Evolutionary conservation across 192 early-diverging fungal species (phyloP), one percentile per base, ranked within the genome.

Genomic region (Podila verticillata): DNA sequence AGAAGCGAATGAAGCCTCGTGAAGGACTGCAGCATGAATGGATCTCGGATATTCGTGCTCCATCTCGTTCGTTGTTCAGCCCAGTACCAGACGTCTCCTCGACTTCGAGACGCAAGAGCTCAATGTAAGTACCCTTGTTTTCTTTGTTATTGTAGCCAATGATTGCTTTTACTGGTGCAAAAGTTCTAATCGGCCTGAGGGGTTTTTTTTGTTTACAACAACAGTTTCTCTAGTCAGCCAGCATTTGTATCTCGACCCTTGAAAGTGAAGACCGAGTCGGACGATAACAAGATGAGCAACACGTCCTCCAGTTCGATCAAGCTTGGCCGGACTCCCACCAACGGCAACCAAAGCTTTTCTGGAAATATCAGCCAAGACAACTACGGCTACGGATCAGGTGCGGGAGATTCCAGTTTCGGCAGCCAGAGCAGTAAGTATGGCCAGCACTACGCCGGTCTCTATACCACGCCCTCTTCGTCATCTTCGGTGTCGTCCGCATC

Each of bases 1-100:
- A 92, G 61, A 89, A 88, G 61, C 87, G 97, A 24, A 91, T 99
- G 88, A 94, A 88, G 29, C 96, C 97, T 31, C 84, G 86, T 13
- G 94, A 97, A 57, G 97, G 94, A 31, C 70, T 96, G 30, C 85
- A 89, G 28, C 97, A 99, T 67, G 92, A 91, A 36, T 97, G 93
- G 90, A 93, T 96, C 39, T 87, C 84, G 19, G 92, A 92, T 26
- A 86, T 89, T 48, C 68, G 77, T 6, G 57, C 77, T 63, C 74
- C 84, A 0, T 73, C 74, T 31, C 83, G 83, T 29, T 72, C 83
- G 1, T 80, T 66, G 31, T 80, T 80, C 66, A 80, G 69, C 29
- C 58, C 69, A 4, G 20, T 69, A 28, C 22, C 70, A 10, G 68
- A 71, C 2, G 30, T 64, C 13, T 80, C 77, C 10, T 80, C 66